Evolutionary conservation across 352 stramenopile species (phyloP).

Genomic region (Phytopythium delawarense): DNA sequence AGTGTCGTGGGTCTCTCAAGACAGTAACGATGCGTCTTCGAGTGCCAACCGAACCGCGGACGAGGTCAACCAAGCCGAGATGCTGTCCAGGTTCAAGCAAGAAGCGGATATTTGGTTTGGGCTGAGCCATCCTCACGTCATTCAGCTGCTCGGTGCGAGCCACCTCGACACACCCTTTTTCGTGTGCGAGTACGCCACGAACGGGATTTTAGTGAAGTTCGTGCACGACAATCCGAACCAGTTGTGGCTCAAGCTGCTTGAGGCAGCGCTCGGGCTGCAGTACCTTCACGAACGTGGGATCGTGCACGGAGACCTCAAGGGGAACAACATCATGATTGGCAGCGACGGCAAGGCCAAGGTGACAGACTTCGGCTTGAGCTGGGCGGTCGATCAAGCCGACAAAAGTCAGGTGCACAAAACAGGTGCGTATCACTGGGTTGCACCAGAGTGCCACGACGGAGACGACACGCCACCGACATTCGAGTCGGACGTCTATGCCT

Average conservation of each 20-base stretch:
- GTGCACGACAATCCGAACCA: slow-evolving; percentile 15
- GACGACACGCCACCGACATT: slow-evolving; percentile 7
- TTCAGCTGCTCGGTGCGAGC: slow-evolving; percentile 14
- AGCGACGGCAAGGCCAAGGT: too few species aligned
- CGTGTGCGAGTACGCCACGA: slow-evolving; percentile 21
- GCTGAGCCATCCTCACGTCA: slow-evolving; percentile 13
- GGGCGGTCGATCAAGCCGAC: neutral
- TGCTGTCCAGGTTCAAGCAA: neutral
- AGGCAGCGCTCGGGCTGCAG: slow-evolving; percentile 10
- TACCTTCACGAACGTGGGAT: too few species aligned
- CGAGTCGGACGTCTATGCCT: slow-evolving; percentile 16
- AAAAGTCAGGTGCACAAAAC: neutral
- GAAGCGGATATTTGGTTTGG: slow-evolving; percentile 9
- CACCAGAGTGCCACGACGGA: slow-evolving; percentile 10
- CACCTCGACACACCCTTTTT: slow-evolving; percentile 16
- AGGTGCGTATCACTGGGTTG: slow-evolving; percentile 17
- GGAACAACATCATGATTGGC: too few species aligned
- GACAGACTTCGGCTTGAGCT: slow-evolving; percentile 22
- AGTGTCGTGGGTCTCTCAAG: too few species aligned
- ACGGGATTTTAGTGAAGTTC: slow-evolving; percentile 13
- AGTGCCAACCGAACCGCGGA: too few species aligned
- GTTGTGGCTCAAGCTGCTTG: slow-evolving; percentile 17
- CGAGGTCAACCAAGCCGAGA: neutral
- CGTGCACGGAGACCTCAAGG: too few species aligned
- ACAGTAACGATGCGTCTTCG: too few species aligned